These are phyloP conservation scores for Paramecium sexaurelia DNA, from an alignment of 73 alveolate species.

Conservation along the genomic window DNA sequence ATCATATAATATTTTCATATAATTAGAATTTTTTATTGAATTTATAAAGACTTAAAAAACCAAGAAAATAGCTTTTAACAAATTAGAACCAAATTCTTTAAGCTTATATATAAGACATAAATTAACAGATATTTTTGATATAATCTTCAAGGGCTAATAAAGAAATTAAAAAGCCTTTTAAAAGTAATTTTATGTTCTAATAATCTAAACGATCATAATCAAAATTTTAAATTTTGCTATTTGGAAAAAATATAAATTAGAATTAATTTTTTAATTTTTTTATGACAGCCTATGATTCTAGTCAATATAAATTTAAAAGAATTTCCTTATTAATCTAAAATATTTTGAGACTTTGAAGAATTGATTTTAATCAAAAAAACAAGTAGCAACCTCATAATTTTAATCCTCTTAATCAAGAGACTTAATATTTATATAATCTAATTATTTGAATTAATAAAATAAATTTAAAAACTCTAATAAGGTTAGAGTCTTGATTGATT, in stretches of 20 bases:
- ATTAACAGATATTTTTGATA: no score
- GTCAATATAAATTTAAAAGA: not conserved
- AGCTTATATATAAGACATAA: not conserved
- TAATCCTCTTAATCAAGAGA: not conserved
- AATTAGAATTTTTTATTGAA: not conserved
- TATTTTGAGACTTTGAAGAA: no score
- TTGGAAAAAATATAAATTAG: no score
- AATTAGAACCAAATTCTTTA: no score
- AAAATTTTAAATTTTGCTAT: no score
- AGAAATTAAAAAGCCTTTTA: not conserved
- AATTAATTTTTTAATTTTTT: no score
- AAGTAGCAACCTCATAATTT: not conserved
- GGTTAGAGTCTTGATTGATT: not conserved
- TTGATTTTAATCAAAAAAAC: no score
- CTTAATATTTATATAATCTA: no score
- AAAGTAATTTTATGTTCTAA: not conserved
- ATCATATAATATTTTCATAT: not conserved
- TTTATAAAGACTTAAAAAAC: not conserved
- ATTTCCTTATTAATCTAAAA: not conserved
- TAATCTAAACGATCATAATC: no score
- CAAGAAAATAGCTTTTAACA: not conserved
- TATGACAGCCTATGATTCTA: no score
- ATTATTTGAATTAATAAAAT: no score
- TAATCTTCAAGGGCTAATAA: no score
- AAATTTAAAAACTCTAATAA: not conserved